phyloP scores from a whole-genome alignment of 139 green algal species.

The Zygnema circumcarinatum region DNA sequence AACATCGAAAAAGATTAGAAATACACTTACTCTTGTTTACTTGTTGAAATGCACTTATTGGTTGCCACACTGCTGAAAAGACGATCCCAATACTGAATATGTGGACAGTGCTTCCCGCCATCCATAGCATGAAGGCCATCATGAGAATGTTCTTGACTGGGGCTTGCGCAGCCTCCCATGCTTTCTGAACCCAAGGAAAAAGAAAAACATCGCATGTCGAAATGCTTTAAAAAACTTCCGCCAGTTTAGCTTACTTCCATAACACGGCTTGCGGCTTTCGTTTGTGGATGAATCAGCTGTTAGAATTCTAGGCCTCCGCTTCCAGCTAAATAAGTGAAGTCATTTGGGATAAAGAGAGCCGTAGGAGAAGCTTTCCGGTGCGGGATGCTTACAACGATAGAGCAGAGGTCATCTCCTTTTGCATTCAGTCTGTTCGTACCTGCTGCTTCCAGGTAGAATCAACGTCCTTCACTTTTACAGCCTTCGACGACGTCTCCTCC shows the following conservation, averaged over 20 bases:
- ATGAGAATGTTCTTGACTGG: conserved; percentile 59
- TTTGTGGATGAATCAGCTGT: neutral
- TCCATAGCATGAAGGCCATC: conserved; percentile 66
- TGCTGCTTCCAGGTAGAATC: conserved; percentile 17
- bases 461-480: conserved; percentile 37
- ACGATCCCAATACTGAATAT: conserved; percentile 64
- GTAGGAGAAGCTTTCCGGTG: too few relatives aligned
- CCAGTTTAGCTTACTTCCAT: neutral
- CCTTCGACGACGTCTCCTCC: conserved; percentile 29
- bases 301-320: too few relatives aligned
- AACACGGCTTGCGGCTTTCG: neutral
- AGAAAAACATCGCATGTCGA: neutral
- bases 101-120: conserved; percentile 59
- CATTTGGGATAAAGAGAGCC: too few relatives aligned
- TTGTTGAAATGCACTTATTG: conserved; percentile 49
- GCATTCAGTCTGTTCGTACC: conserved; percentile 12
- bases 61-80: conserved; percentile 61
- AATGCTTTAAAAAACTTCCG: neutral
- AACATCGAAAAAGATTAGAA: too few relatives aligned
- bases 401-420: neutral
- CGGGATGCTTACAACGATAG: too few relatives aligned
- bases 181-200: conserved; percentile 48
- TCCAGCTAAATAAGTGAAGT: too few relatives aligned
- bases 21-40: conserved; percentile 35
- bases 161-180: conserved; percentile 55